Conservation (phyloP, 1,284 basidiomycete species). For the Trichosporon ovoides region DNA sequence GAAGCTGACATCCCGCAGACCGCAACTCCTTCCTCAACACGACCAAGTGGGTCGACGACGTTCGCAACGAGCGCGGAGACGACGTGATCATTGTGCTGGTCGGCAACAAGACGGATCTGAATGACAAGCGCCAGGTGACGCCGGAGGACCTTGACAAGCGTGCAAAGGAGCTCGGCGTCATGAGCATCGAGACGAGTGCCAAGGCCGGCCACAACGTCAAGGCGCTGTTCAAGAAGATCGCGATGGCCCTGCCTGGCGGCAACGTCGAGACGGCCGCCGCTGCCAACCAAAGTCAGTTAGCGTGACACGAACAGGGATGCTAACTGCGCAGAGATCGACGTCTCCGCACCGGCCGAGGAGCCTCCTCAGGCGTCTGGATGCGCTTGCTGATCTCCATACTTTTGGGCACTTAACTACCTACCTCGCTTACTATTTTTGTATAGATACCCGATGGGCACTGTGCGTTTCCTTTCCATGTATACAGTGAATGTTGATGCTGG, state of each 20-base stretch:
- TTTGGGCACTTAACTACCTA: neutral
- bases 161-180: constrained; percentile 86
- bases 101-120: constrained; percentile 96
- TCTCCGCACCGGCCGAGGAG: constrained; percentile 39
- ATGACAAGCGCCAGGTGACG: constrained; percentile 70
- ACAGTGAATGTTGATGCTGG: constrained; percentile 1
- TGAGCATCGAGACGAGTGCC: constrained; percentile 99
- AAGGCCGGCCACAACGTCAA: constrained; percentile 99
- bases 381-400: constrained; percentile 32
- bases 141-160: constrained; percentile 93
- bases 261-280: constrained; percentile 62
- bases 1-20: constrained; percentile 55
- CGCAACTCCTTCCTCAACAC: constrained; percentile 96
- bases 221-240: constrained; percentile 96
- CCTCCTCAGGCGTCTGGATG: constrained; percentile 45
- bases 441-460: constrained; percentile 5
- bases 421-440: constrained; percentile 2
- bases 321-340: constrained; percentile 46
- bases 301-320: neutral
- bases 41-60: constrained; percentile 99
- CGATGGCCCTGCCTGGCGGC: constrained; percentile 94
- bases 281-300: constrained; percentile 53
- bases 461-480: constrained; percentile 3
- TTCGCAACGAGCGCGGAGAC: constrained; percentile 91
- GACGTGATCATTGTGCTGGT: constrained; percentile 99